phyloP scores from a whole-genome alignment of 768 basidiomycete species.

The Holtermanniella nyarrowii region DNA sequence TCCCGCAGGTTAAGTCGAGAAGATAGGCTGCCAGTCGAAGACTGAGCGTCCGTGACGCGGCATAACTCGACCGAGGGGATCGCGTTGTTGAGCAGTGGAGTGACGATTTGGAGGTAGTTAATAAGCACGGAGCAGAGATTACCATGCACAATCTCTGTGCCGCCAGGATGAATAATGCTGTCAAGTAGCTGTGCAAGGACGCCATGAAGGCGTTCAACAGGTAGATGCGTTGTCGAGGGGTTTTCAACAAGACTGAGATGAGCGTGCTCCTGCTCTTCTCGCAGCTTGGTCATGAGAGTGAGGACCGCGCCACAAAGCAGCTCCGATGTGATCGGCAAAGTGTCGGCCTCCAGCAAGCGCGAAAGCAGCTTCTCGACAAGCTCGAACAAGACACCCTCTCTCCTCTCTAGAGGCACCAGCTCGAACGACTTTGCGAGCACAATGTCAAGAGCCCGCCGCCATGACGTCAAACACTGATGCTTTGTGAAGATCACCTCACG shows the following conservation, averaged over 20 bases:
- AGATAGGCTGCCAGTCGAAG: conserved; percentile 41
- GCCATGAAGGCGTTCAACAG: conserved; percentile 64
- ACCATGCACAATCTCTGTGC: conserved; percentile 75
- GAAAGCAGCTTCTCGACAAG: conserved; percentile 70
- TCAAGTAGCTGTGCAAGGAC: conserved; percentile 66
- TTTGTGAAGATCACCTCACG: conserved; percentile 66
- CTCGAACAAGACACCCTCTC: conserved; percentile 84
- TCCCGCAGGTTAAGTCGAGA: conserved; percentile 1
- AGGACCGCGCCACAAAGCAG: conserved; percentile 72
- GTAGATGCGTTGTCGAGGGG: conserved; percentile 58
- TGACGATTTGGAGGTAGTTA: conserved; percentile 76
- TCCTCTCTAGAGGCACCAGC: conserved; percentile 65
- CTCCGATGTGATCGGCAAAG: conserved; percentile 65
- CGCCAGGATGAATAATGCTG: conserved; percentile 63
- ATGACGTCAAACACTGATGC: conserved; percentile 63
- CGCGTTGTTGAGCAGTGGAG: conserved; percentile 8
- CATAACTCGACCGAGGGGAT: conserved; percentile 10
- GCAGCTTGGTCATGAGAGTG: conserved; percentile 74
- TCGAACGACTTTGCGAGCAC: conserved; percentile 77
- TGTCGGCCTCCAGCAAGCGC: conserved; percentile 54
- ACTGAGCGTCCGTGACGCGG: conserved; percentile 41
- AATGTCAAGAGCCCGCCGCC: conserved; percentile 76
- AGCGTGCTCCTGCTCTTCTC: conserved; percentile 62
- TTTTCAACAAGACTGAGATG: conserved; percentile 52
- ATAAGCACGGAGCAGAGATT: conserved; percentile 87